phyloP scores from a whole-genome alignment of 2,329 filamentous ascomycete species.

The Nigrograna mackinnonii region DNA sequence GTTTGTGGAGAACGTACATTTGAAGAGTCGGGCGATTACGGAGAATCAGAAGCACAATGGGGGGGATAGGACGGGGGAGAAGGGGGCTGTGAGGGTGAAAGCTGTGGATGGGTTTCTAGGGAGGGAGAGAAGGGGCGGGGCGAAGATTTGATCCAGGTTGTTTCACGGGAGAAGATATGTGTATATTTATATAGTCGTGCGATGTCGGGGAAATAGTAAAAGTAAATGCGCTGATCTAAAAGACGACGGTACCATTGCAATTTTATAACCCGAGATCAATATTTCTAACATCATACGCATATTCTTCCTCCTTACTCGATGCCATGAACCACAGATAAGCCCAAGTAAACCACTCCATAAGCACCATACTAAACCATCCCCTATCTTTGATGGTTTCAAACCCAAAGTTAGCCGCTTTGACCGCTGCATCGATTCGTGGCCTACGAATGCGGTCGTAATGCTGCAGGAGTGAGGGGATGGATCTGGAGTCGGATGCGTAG shows the following conservation, averaged over 20 bases:
- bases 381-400: conserved; percentile 46
- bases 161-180: too few species aligned
- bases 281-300: conserved; percentile 15
- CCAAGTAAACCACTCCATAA: conserved; percentile 45
- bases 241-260: conserved; percentile 1
- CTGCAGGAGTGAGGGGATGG: conserved; percentile 37
- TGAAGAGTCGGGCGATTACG: conserved; percentile 5
- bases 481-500: too few species aligned
- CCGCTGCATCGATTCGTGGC: conserved; percentile 42
- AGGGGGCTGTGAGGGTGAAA: conserved; percentile 14
- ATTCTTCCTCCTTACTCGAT: conserved; percentile 10
- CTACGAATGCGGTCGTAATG: conserved; percentile 44
- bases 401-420: conserved; percentile 42
- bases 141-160: not conserved
- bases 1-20: conserved; percentile 9
- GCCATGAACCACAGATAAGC: conserved; percentile 26
- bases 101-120: conserved; percentile 21
- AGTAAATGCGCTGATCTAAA: too few species aligned
- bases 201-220: too few species aligned
- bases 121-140: conserved; percentile 8
- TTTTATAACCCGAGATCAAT: conserved; percentile 7
- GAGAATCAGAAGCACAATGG: conserved; percentile 8
- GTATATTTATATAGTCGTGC: too few species aligned
- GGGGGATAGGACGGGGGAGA: conserved; percentile 5
- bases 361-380: conserved; percentile 36